Base-by-base conservation (phyloP, 495 filamentous ascomycete genomes). In the Penicillium cataractarum region DNA sequence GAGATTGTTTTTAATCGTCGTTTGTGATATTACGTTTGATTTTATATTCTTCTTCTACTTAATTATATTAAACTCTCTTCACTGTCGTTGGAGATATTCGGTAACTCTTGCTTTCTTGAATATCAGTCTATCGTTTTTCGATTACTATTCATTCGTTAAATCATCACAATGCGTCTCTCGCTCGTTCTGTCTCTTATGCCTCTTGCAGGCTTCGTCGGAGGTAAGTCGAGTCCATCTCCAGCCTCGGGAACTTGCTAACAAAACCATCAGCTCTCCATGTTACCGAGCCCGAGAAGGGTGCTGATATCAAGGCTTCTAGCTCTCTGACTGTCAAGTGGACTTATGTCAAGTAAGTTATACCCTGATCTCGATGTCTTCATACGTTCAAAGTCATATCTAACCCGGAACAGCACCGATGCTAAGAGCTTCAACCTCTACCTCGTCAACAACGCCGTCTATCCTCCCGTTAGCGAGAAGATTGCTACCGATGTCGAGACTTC, bases 401-500 rank as follows among this genome's bases (percentile, higher is more conserved):
- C 44, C 8, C 13, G 0, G 1, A 24, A n/a, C 40, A 77, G 73
- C 55, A 76, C 76, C 48, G 77, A 80, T 44, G 69, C 69, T 10
- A 65, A 65, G 37, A 65, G 59, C 51, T 74, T 78, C 62, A 61
- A 80, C 37, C 68, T 80, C 39, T 70, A 74, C 65, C 62, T 80
- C 9, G 71, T 77, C 60, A 78, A 80, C 71, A 74, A 78, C 57
- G 61, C 65, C 48, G 65, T 76, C 48, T 78, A 78, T 57, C 77
- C 77, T 40, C 62, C 63, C 6, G 68, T 86, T 6, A 71, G 79
- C 42, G 74, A 82, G 66, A 82, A 80, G 51, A 74, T 82, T 35
- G 76, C 75, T 27, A 64, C 72, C 15, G 65, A 76, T 29, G 58
- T 79, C 13, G 65, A 78, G 15, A 76, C 76, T 27, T 74, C 75